Evolutionary conservation across 192 early-diverging fungal species (phyloP).

Genomic region (Obelidium mucronatum): DNA sequence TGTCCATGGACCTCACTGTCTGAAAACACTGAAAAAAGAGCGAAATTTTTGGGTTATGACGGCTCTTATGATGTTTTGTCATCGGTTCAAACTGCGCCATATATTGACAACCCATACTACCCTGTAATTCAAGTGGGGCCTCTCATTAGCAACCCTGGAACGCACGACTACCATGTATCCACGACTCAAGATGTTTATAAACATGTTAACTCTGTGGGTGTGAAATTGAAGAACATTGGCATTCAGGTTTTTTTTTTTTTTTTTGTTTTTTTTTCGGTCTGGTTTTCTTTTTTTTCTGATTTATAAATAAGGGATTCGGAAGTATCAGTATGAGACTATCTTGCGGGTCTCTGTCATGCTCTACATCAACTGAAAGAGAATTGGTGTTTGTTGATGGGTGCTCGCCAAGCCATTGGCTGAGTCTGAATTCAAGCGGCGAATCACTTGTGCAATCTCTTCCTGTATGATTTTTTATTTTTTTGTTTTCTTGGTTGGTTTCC

Average conservation of each 20-base stretch:
- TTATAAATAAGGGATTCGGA: constrained; percentile 8
- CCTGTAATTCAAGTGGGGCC: not conserved
- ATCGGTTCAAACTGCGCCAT: not conserved
- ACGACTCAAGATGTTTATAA: not conserved
- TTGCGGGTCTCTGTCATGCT: constrained; percentile 12
- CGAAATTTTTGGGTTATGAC: constrained; percentile 3
- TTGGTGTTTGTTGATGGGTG: constrained; percentile 14
- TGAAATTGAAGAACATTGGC: not conserved
- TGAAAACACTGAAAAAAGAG: not conserved
- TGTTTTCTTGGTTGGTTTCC: no score
- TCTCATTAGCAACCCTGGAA: constrained; percentile 9
- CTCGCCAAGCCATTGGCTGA: constrained; percentile 11
- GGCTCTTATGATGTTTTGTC: not conserved
- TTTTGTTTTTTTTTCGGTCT: not conserved
- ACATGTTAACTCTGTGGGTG: not conserved
- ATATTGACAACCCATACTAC: constrained; percentile 26
- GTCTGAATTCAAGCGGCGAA: not conserved
- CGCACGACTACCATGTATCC: constrained; percentile 1
- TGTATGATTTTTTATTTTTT: constrained; percentile 31
- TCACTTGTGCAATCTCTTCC: constrained; percentile 24
- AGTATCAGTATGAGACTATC: not conserved
- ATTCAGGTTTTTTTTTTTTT: not conserved
- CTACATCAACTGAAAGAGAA: not conserved
- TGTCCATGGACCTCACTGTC: not conserved
- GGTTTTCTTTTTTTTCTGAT: not conserved